Evolutionary conservation across 805 yeast species (phyloP), one percentile per base, ranked within the genome.

Genomic region (Metschnikowia similis): DNA sequence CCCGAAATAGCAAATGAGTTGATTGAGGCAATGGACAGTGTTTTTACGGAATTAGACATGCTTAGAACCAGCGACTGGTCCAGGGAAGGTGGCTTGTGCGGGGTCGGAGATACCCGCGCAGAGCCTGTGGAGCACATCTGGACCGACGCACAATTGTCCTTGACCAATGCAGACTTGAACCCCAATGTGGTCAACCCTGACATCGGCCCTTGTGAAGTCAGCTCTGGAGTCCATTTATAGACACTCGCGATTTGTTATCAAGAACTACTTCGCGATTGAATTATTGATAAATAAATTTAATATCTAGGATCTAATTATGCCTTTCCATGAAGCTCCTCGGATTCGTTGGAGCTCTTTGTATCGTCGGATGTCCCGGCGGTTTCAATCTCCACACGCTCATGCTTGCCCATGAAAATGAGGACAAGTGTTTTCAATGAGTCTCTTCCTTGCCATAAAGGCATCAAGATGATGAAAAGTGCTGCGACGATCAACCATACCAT

Each of bases 71-170:
- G 74, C 44, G 92, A 88, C 63, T 89, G 97, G 91, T 83, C 79
- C 53, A 68, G 70, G 21, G 72, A 72, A 53, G 98, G 97, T 56
- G 97, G 97, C n/a, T 81, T 84, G 57, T 85, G 95, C 64, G 96
- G 96, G 48, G 96, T 90, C 57, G 97, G 96, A 53, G 82, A 75
- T 35, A 66, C 71, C 32, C 69, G 70, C 14, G 72, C 72, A 17
- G 64, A 66, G 30, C 58, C 65, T 3, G 78, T 80, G 47, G 72
- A 79, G 55, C 91, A 89, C 59, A 74, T 92, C 59, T 94, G 99
- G 99, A 89, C 96, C 45, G 87, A 85, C 49, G 81, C 79, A 51
- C 95, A 89, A 67, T 77, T 92, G 68, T 57, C 64, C 4, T 80
- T 85, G 69, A 77, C 79, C 29, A 83, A 85, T 59, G 64, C 68